Evolutionary conservation across 2,329 filamentous ascomycete species (phyloP).

Genomic region (Diaporthe aspalathi): DNA sequence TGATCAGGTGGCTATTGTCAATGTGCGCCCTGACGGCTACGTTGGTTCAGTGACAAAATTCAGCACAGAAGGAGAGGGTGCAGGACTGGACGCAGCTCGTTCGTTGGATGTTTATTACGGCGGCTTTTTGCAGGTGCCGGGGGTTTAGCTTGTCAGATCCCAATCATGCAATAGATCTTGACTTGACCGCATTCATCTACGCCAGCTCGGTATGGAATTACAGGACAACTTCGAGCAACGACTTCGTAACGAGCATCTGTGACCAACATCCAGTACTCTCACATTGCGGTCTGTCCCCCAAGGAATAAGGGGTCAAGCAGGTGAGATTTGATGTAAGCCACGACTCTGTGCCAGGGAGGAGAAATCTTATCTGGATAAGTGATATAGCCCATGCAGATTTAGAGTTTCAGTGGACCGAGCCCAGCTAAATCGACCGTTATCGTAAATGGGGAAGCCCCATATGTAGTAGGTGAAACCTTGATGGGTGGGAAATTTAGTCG

Average conservation of each 20-base stretch:
- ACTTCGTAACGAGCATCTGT: no score
- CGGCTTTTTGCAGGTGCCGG: constrained; percentile 63
- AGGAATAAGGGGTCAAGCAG: background rate
- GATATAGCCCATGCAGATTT: background rate
- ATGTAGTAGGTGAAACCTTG: background rate
- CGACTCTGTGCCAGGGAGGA: background rate
- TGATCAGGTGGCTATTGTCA: constrained; percentile 71
- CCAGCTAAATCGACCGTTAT: background rate
- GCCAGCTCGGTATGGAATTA: background rate
- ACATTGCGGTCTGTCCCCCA: background rate
- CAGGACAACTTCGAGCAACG: background rate
- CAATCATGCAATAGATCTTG: background rate
- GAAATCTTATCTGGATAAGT: background rate
- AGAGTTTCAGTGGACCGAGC: background rate
- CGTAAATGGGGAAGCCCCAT: constrained; percentile 23
- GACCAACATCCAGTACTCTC: background rate
- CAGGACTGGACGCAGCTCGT: constrained; percentile 55
- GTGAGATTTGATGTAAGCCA: background rate
- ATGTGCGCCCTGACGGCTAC: constrained; percentile 80
- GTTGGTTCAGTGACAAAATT: constrained; percentile 70
- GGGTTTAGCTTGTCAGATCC: background rate
- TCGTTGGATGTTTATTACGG: constrained; percentile 67
- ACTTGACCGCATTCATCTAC: background rate
- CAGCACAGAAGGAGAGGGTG: constrained; percentile 53
- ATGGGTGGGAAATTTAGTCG: background rate